These are phyloP conservation scores for Houttuynia cordata DNA, from an alignment of 164 flowering plant species.

Conservation along the genomic window DNA sequence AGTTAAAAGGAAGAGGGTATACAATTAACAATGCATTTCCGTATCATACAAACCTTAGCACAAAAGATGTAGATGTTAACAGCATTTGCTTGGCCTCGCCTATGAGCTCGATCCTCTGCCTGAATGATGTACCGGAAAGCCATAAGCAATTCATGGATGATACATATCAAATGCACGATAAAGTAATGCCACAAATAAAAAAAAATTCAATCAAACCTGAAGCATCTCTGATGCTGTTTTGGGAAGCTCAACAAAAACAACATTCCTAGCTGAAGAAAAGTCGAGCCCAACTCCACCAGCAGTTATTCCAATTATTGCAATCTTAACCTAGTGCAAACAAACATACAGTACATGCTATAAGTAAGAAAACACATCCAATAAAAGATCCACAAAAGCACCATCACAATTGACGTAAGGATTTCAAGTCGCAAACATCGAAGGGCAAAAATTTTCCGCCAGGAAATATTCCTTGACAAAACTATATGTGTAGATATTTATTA, in stretches of 20 bases:
- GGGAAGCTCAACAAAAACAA: slow-evolving; percentile 88
- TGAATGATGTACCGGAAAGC: slow-evolving; percentile 14
- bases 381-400: too few relatives aligned
- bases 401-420: too few relatives aligned
- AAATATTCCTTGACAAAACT: too few relatives aligned
- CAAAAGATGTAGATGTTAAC: slow-evolving; percentile 86
- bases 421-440: too few relatives aligned
- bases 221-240: slow-evolving; percentile 47
- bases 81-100: slow-evolving; percentile 80
- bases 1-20: neutral
- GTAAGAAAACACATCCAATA: too few relatives aligned
- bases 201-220: slow-evolving; percentile 36
- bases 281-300: slow-evolving; percentile 83
- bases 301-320: slow-evolving; percentile 81
- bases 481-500: too few relatives aligned
- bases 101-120: slow-evolving; percentile 98
- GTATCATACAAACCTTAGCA: slow-evolving; percentile 56
- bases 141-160: too few relatives aligned
- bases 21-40: neutral
- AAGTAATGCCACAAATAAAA: neutral
- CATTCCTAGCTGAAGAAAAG: slow-evolving; percentile 67
- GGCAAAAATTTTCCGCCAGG: too few relatives aligned
- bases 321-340: slow-evolving; percentile 37
- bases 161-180: too few relatives aligned
- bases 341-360: neutral